These are phyloP conservation scores for Cladophialophora bantiana DNA, from an alignment of 2,329 filamentous ascomycete genomes.

Conservation along the genomic window DNA sequence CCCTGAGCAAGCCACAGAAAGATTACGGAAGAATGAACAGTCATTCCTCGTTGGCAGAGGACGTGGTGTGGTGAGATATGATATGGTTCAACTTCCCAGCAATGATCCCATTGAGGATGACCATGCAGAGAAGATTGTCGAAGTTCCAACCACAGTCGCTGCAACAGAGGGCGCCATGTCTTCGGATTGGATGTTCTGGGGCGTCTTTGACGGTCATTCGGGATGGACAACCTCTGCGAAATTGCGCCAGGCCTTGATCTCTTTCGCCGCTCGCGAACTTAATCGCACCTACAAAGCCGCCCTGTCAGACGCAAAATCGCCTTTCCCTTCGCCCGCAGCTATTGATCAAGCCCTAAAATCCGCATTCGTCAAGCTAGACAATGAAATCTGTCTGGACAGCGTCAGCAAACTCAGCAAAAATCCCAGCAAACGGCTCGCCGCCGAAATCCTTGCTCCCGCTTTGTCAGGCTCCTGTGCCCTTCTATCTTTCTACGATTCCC, in stretches of 20 bases:
- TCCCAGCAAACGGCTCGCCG: constrained; percentile 87
- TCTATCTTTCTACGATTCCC: constrained; percentile 93
- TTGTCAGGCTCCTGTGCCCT: constrained; percentile 97
- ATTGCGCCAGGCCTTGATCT: constrained; percentile 88
- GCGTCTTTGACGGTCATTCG: constrained; percentile 95
- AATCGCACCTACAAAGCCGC: constrained; percentile 88
- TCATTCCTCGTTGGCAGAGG: constrained; percentile 90
- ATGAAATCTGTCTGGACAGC: constrained; percentile 93
- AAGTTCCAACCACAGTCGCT: constrained; percentile 72
- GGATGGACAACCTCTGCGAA: constrained; percentile 99
- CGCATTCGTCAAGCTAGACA: constrained; percentile 84
- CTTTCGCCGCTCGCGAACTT: constrained; percentile 88
- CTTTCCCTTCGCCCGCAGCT: constrained; percentile 75
- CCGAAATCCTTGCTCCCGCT: constrained; percentile 89
- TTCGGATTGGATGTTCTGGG: constrained; percentile 99
- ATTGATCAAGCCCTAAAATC: constrained; percentile 92
- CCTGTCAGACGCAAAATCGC: constrained; percentile 59
- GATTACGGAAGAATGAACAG: constrained; percentile 86
- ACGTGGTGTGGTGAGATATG: constrained; percentile 90
- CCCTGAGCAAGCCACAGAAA: constrained; percentile 89
- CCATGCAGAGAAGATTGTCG: constrained; percentile 96
- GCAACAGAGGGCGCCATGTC: constrained; percentile 64
- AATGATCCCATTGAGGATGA: constrained; percentile 99
- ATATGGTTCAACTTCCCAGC: constrained; percentile 90
- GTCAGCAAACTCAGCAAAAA: constrained; percentile 89